Evolutionary conservation across 129 eudicot species (phyloP), one percentile per base, ranked within the genome.

Genomic region (Ambrosia trifida): DNA sequence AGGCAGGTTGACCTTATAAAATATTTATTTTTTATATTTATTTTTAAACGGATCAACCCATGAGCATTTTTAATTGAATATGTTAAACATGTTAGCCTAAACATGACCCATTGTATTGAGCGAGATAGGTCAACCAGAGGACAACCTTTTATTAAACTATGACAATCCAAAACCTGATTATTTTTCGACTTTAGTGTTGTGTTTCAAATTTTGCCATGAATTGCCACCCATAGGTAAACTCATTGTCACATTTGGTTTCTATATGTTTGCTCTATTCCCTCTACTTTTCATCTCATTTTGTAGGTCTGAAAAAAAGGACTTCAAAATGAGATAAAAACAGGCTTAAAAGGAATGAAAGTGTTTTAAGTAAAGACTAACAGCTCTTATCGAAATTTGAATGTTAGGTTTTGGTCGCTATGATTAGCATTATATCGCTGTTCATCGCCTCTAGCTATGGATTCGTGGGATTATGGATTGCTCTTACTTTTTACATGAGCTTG

Each of bases 401-500:
- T 60, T 76, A 91, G 97, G 93, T 88, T 56, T 46, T 76, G 71
- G 96, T 91, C 70, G 96, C 94, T 35, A 47, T 83, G 43, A 10
- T 84, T 9, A 91, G 94, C 86, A 86, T 91, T 47, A 32, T 83
- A 20, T 79, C 66, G 9, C 68, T 91, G 79, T 64, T 84, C 47
- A 35, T 84, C 33, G 91, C 97, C 9, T 72, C 83, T 1, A 77
- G 80, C 58, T 43, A 75, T 71, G 96, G 96, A 49, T 86, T 84
- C 68, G 72, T 91, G 7, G 97, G 96, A 36, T 80, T 91, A 1
- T 91, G 97, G 96, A 61, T 82, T 52, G 91, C 96, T 30, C 80
- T 91, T 24, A 80, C 96, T 28, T 70, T 91, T 12, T 91, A 86
- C 66, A 91, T 91, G 97, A 88, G 87, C 76, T 66, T 91, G n/a